Base-by-base conservation (phyloP, 331 rosid genomes). In the Arachis monticola region DNA sequence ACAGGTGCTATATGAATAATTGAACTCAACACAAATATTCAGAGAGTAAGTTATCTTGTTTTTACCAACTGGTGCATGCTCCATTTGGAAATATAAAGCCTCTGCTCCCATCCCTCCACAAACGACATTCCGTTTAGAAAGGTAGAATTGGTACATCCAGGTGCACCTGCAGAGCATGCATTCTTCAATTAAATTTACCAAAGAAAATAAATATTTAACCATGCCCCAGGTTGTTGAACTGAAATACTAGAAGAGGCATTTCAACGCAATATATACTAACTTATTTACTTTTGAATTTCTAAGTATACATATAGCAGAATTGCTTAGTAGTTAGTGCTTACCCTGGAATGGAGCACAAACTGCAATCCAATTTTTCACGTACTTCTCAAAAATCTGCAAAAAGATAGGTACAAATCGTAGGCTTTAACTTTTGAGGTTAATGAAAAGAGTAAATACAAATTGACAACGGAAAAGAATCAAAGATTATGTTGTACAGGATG, bases 41-140 rank as follows among this genome's bases (percentile, higher is more conserved):
- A 73, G 71, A 45, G n/a, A 32, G 41, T 51, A 64, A 76, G 77
- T 67, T 32, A 69, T 70, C 64, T 74, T 47, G 71, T 64, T 17
- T 79, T 62, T 94, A 94, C 99, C 97, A 94, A 81, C 72, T 94
- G 97, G 88, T 94, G 99, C 95, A 94, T 88, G 91, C 90, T 88
- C 99, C 99, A 94, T 84, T 94, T 94, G 69, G 99, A 92, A 85
- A 94, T 87, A 74, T 73, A 94, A 78, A 94, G 78, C 51, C 80
- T 90, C 72, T 90, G 89, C 80, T 92, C 95, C 99, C 99, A 94
- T 69, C 99, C 99, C 9, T 90, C 88, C 31, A 94, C 87, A 80
- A 94, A 94, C 46, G 99, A 92, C 97, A 94, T 86, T 83, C 99
- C 99, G 80, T 88, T 94, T 70, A 92, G 72, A 69, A 94, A 80